These are phyloP conservation scores for Linaria vulgaris DNA, from an alignment of 257 asterid species.

Conservation along the genomic window DNA sequence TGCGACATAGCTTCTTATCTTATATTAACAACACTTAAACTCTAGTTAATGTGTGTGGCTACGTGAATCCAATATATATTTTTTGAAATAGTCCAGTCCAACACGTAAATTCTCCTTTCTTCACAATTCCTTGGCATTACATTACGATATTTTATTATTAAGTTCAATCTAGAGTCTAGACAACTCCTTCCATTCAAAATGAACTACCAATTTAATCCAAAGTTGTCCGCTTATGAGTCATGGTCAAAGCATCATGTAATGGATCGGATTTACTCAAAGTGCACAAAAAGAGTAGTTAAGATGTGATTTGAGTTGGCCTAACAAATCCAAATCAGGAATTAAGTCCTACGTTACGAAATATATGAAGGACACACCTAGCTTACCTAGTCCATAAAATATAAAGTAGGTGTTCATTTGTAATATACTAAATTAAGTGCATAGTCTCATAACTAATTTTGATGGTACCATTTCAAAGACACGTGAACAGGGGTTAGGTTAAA, in stretches of 20 bases:
- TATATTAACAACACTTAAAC: too few species aligned
- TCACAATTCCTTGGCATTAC: too few species aligned
- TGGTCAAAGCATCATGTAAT: not conserved
- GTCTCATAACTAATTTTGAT: too few species aligned
- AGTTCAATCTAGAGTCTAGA: not conserved
- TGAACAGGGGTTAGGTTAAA: too few species aligned
- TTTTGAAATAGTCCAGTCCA: too few species aligned
- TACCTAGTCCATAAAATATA: not conserved
- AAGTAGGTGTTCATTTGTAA: not conserved
- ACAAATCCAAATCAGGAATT: not conserved
- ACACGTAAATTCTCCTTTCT: too few species aligned
- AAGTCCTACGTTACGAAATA: not conserved
- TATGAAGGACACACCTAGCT: not conserved
- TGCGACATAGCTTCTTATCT: too few species aligned
- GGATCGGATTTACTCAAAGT: not conserved
- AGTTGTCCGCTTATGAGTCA: too few species aligned
- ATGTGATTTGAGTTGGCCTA: conserved; percentile 1
- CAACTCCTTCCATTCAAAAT: not conserved
- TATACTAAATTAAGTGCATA: too few species aligned
- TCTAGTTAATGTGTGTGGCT: too few species aligned
- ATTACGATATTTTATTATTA: not conserved
- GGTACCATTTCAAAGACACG: too few species aligned
- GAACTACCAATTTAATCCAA: not conserved
- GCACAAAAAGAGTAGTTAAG: conserved; percentile 2
- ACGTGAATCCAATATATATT: too few species aligned